Evolutionary conservation across 2,329 filamentous ascomycete species (phyloP), one percentile per base, ranked within the genome.

Genomic region (Chaetomiaceae sp.): DNA sequence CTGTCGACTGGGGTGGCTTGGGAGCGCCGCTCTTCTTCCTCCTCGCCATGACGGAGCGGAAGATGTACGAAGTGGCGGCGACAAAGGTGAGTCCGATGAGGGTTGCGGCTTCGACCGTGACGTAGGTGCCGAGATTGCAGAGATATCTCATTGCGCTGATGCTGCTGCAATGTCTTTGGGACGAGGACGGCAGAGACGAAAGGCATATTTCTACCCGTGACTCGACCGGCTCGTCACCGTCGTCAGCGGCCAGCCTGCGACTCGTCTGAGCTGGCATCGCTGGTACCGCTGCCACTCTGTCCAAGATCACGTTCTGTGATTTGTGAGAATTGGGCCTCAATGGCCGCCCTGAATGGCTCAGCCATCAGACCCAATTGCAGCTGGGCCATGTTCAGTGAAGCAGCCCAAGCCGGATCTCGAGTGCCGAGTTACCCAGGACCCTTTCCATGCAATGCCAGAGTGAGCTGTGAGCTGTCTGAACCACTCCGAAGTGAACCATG

Each of bases 61-160:
- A 44, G 45, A 62, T 47, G 48, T 59, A 53, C 23, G 54, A 59
- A 33, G 53, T 52, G 42, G 54, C 45, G 33, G 55, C 48, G 52
- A 59, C 25, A 19, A 62, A 51, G 47, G 53, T 51, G 39, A 63
- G 55, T 51, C 54, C 59, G 55, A 63, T 52, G 58, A 62, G 55
- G 52, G 56, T 62, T 49, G 53, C 57, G 51, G 61, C 56, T 60
- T 63, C 59, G 40, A 60, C 56, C 44, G 61, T 57, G 57, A 61
- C 54, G 54, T 54, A 54, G 48, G 56, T 17, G 49, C 53, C 47
- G 53, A 59, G 52, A 36, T 55, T 57, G 50, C 44, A 31, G 40
- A 49, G 23, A 47, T 52, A 53, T 50, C 49, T 52, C 55, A 58
- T 53, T 52, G 56, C 54, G 47, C 46, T 47, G 47, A 25, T 29